These are phyloP conservation scores for Hypoxylon trugodes DNA, from an alignment of 495 filamentous ascomycete species.

Conservation along the genomic window DNA sequence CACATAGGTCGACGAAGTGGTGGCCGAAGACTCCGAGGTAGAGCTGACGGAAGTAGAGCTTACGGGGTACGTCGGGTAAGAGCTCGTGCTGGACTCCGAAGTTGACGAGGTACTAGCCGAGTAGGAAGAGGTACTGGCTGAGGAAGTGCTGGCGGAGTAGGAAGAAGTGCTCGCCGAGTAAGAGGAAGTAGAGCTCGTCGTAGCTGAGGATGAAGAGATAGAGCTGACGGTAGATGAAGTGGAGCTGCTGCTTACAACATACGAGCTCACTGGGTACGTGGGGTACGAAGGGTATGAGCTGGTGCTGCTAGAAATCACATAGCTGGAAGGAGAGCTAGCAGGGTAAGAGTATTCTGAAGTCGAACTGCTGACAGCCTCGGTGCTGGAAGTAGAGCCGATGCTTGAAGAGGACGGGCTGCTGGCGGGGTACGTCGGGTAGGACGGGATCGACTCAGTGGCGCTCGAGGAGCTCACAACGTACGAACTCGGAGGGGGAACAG, in stretches of 20 bases:
- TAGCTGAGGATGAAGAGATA: too few species aligned
- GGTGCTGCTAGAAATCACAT: too few species aligned
- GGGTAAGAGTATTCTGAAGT: too few species aligned
- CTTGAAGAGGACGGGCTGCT: not conserved
- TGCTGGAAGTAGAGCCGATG: too few species aligned
- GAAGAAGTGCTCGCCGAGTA: too few species aligned
- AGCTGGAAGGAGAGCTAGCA: too few species aligned
- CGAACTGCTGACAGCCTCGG: too few species aligned
- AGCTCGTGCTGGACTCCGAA: not conserved
- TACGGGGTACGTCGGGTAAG: slow-evolving; percentile 4
- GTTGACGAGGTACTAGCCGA: slow-evolving; percentile 3
- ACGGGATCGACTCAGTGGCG: slow-evolving; percentile 40
- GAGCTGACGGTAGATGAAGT: not conserved
- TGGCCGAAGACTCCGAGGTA: too few species aligned
- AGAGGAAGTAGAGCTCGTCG: not conserved
- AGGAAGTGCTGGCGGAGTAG: slow-evolving; percentile 4
- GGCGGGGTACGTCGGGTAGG: slow-evolving; percentile 21
- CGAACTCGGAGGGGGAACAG: not conserved
- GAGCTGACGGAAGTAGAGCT: not conserved
- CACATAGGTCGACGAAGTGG: too few species aligned
- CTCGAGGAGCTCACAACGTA: not conserved
- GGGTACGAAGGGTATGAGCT: not conserved
- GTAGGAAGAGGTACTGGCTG: slow-evolving; percentile 7
- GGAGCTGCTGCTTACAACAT: not conserved
- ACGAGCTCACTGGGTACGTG: not conserved